These are phyloP conservation scores for Melanopsichium pennsylvanicum DNA, from an alignment of 1,284 basidiomycete species.

Conservation along the genomic window DNA sequence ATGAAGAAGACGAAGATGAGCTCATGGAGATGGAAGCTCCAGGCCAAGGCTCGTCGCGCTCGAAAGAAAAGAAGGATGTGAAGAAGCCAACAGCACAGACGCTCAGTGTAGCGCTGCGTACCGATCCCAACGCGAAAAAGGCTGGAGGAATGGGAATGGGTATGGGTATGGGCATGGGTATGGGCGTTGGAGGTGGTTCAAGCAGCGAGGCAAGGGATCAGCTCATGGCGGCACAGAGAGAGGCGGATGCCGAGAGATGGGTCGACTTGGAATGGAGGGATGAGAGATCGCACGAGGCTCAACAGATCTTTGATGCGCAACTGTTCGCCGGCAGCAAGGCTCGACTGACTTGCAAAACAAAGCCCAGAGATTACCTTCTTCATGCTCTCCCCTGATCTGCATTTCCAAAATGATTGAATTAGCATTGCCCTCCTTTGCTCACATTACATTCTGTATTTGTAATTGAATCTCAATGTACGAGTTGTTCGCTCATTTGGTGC, in stretches of 20 bases:
- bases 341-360: constrained; percentile 42
- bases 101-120: constrained; percentile 57
- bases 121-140: constrained; percentile 33
- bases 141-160: constrained; percentile 28
- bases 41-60: constrained; percentile 24
- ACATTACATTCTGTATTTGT: constrained; percentile 24
- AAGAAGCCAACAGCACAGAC: constrained; percentile 44
- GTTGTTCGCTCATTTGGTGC: no score
- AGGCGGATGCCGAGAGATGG: constrained; percentile 64
- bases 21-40: constrained; percentile 46
- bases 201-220: constrained; percentile 42
- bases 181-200: constrained; percentile 16
- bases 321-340: constrained; percentile 51
- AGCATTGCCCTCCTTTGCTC: neutral
- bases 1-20: constrained; percentile 51
- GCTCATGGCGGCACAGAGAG: constrained; percentile 56
- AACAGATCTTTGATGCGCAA: constrained; percentile 45
- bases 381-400: constrained; percentile 31
- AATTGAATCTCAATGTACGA: constrained; percentile 3
- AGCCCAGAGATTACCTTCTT: constrained; percentile 52
- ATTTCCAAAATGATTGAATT: neutral
- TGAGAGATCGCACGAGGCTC: constrained; percentile 31
- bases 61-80: constrained; percentile 40
- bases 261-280: constrained; percentile 61
- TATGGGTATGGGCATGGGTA: no score